These are phyloP conservation scores for Symbiodinium natans DNA, from an alignment of 73 alveolate species.

Conservation along the genomic window DNA sequence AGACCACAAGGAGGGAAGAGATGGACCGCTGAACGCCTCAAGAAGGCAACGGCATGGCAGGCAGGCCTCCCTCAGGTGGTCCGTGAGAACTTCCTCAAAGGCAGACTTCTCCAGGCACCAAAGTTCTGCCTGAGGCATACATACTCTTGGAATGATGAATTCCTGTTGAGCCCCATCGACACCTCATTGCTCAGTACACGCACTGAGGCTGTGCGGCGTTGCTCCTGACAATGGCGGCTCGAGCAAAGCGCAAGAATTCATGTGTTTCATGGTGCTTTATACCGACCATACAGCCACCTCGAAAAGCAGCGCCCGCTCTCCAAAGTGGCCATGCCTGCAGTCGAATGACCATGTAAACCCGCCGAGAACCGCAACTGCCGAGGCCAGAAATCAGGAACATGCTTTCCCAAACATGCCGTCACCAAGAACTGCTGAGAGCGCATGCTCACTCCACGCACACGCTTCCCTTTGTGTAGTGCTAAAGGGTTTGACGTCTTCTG, in stretches of 20 bases:
- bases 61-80: slow-evolving; percentile 50
- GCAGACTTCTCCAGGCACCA: slow-evolving; percentile 87
- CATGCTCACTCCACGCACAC: too few species aligned
- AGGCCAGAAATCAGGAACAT: too few species aligned
- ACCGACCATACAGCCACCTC: not conserved
- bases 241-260: not conserved
- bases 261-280: too few species aligned
- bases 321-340: slow-evolving; percentile 79
- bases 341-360: not conserved
- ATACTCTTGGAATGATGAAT: not conserved
- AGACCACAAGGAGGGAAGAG: too few species aligned
- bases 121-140: slow-evolving; percentile 30
- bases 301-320: slow-evolving; percentile 79
- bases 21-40: too few species aligned
- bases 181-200: slow-evolving; percentile 56
- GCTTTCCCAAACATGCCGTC: too few species aligned
- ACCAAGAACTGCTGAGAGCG: too few species aligned
- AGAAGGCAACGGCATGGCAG: not conserved
- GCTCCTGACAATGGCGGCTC: not conserved
- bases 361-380: not conserved
- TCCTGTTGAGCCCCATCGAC: too few species aligned
- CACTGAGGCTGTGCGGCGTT: slow-evolving; percentile 58
- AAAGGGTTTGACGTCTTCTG: too few species aligned
- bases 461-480: too few species aligned
- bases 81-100: slow-evolving; percentile 63